Conservation (phyloP, 495 filamentous ascomycete genomes). For the Aspergillus coremiiformis region DNA sequence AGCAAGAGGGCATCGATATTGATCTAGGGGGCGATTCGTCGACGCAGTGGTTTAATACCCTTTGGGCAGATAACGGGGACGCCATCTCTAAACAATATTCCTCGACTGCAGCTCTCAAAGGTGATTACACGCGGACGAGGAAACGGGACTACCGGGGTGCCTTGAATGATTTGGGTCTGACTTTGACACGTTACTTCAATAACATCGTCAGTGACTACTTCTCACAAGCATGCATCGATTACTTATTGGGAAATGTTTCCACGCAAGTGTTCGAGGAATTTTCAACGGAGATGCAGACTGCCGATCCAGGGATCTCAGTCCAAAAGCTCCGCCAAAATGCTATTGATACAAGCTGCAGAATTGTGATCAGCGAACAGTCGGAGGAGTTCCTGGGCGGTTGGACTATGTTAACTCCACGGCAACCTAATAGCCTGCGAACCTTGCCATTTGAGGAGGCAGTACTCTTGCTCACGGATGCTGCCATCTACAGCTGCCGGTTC, state of each 20-base stretch:
- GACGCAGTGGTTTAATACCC: conserved; percentile 83
- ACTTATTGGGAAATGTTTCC: conserved; percentile 81
- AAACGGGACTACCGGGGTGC: conserved; percentile 90
- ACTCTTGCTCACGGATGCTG: conserved; percentile 74
- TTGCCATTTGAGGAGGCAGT: conserved; percentile 78
- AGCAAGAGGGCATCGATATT: conserved; percentile 64
- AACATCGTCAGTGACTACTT: conserved; percentile 97
- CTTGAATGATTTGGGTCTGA: conserved; percentile 86
- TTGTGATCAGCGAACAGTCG: conserved; percentile 71
- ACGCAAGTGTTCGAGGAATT: conserved; percentile 83
- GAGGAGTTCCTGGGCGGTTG: conserved; percentile 84
- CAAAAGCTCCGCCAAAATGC: conserved; percentile 76
- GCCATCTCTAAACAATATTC: conserved; percentile 61
- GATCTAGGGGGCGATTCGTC: conserved; percentile 59
- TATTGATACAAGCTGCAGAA: conserved; percentile 75
- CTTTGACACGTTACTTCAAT: conserved; percentile 56
- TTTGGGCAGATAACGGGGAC: conserved; percentile 92
- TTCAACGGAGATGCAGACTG: conserved; percentile 76
- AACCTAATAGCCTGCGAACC: conserved; percentile 56
- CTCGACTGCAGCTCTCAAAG: conserved; percentile 87
- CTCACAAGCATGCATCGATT: conserved; percentile 89
- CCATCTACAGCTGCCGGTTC: conserved; percentile 80
- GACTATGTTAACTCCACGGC: conserved; percentile 64
- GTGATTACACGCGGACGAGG: conserved; percentile 85
- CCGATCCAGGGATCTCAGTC: conserved; percentile 81